phyloP scores from a whole-genome alignment of 148 eudicot genomes.

The Rhododendron molle region DNA sequence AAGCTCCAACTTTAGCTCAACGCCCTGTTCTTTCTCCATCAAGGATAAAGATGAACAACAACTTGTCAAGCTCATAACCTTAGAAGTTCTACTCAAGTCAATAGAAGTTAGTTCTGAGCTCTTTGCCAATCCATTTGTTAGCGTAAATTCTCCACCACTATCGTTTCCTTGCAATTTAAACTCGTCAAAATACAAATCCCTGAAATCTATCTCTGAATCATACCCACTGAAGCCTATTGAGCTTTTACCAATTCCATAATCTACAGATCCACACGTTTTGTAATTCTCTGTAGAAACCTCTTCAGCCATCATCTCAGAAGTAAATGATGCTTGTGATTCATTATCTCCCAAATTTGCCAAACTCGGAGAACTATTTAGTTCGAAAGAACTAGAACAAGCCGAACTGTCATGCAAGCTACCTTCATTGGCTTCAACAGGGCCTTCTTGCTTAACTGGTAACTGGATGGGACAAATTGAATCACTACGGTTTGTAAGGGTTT shows the following conservation, averaged over 20 bases:
- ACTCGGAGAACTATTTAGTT: conserved; percentile 16
- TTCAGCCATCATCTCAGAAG: conserved; percentile 26
- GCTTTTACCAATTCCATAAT: conserved; percentile 18
- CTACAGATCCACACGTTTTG: conserved; percentile 12
- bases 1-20: conserved; percentile 54
- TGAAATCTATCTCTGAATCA: conserved; percentile 35
- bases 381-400: conserved; percentile 1
- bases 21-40: conserved; percentile 28
- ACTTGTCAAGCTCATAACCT: conserved; percentile 37
- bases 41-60: conserved; percentile 36
- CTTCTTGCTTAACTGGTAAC: conserved; percentile 4
- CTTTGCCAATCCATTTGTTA: conserved; percentile 20
- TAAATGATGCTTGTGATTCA: conserved; percentile 30
- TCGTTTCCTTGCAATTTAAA: conserved; percentile 25
- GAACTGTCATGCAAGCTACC: conserved; percentile 10
- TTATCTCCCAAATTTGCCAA: conserved; percentile 21
- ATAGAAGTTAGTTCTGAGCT: conserved; percentile 19
- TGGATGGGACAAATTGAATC: conserved; percentile 10
- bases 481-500: conserved; percentile 14
- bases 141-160: conserved; percentile 19
- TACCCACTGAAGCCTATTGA: conserved; percentile 23
- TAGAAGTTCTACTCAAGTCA: conserved; percentile 23
- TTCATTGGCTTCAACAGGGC: conserved; percentile 9
- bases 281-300: conserved; percentile 15
- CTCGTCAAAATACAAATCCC: conserved; percentile 25